A percentile compares a stretch with the other conserved stretches of the same genome.
Conservation (phyloP, 1,284 basidiomycete genomes). For the Ceratobasidium sp. region DNA sequence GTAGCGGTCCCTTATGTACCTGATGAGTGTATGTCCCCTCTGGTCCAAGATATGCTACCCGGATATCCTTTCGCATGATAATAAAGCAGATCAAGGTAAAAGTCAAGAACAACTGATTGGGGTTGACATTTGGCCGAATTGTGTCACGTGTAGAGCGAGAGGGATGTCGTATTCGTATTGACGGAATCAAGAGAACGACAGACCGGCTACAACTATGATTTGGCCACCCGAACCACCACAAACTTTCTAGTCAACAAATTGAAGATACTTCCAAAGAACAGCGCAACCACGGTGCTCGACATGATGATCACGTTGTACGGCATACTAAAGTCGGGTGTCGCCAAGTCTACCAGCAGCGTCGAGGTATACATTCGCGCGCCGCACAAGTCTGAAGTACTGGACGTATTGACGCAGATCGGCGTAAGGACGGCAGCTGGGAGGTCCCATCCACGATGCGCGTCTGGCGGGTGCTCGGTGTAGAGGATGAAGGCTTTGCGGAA, state of each 20-base stretch:
- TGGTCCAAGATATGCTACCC: slow-evolving; percentile 49
- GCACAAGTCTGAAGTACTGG: slow-evolving; percentile 18
- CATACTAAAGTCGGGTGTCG: slow-evolving; percentile 99
- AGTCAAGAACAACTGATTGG: slow-evolving; percentile 25
- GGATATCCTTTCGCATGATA: slow-evolving; percentile 30
- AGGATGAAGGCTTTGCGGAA: slow-evolving; percentile 88
- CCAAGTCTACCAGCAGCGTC: slow-evolving; percentile 85
- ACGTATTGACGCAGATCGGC: slow-evolving; percentile 12
- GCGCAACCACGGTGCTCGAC: slow-evolving; percentile 88
- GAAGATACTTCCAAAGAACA: slow-evolving; percentile 93
- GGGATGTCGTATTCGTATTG: neutral
- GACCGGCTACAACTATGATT: neutral
- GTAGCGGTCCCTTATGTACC: slow-evolving; percentile 26
- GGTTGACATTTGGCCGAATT: slow-evolving; percentile 1
- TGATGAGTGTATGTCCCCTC: slow-evolving; percentile 50
- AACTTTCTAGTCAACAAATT: slow-evolving; percentile 86
- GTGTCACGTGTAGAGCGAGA: slow-evolving; percentile 25
- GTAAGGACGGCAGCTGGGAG: slow-evolving; percentile 77
- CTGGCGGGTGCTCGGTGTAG: slow-evolving; percentile 96
- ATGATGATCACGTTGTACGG: slow-evolving; percentile 99
- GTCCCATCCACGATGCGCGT: slow-evolving; percentile 95
- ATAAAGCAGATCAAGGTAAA: neutral
- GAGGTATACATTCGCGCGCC: slow-evolving; percentile 76
- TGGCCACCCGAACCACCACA: slow-evolving; percentile 55
- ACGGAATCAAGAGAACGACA: neutral